Percentiles rank a stretch among this genome's conserved stretches.
Evolutionary conservation across 768 basidiomycete genomes (phyloP).

Genomic region (Hysterangium stoloniferum): DNA sequence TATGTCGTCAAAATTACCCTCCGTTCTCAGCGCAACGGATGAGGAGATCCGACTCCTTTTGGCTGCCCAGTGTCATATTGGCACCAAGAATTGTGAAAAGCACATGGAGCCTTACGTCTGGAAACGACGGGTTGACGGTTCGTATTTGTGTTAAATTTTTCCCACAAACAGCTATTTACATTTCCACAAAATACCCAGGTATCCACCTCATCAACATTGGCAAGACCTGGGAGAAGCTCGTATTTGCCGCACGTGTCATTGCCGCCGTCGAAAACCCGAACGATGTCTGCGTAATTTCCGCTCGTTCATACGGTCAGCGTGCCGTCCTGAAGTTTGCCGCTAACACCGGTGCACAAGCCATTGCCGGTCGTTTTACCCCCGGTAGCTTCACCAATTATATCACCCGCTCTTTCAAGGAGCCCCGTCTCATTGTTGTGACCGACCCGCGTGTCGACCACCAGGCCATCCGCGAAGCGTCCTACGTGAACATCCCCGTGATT

Average conservation of each 20-base stretch:
- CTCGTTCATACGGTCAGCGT: slow-evolving; percentile 97
- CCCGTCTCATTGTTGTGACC: slow-evolving; percentile 95
- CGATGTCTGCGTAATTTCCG: slow-evolving; percentile 97
- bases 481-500: slow-evolving; percentile 99
- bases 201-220: slow-evolving; percentile 97
- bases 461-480: slow-evolving; percentile 98
- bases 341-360: slow-evolving; percentile 97
- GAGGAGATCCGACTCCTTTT: slow-evolving; percentile 96
- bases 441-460: slow-evolving; percentile 99
- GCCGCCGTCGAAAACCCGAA: slow-evolving; percentile 97
- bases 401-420: slow-evolving; percentile 99
- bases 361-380: slow-evolving; percentile 98
- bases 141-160: slow-evolving; percentile 22
- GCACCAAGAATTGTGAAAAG: slow-evolving; percentile 99
- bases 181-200: slow-evolving; percentile 40
- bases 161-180: slow-evolving; percentile 1
- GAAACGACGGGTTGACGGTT: slow-evolving; percentile 94
- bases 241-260: slow-evolving; percentile 95
- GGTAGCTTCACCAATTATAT: slow-evolving; percentile 99
- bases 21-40: slow-evolving; percentile 88
- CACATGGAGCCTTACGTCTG: slow-evolving; percentile 98
- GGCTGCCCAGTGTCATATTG: slow-evolving; percentile 93
- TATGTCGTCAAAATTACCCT: slow-evolving; percentile 88
- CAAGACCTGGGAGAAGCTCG: slow-evolving; percentile 99
- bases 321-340: slow-evolving; percentile 98